phyloP scores from a whole-genome alignment of 1,139 yeast genomes.

The Pichia sp. region DNA sequence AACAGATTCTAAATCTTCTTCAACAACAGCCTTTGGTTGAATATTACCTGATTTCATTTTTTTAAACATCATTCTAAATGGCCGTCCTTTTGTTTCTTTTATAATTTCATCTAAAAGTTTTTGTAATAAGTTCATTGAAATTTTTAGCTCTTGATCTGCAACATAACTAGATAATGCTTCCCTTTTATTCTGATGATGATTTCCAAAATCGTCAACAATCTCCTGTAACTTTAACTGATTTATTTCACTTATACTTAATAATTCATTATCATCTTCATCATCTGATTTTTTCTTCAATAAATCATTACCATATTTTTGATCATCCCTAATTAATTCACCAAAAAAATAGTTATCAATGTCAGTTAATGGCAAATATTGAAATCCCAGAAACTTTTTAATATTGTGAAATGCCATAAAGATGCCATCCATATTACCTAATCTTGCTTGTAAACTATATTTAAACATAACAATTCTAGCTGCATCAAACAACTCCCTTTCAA shows the following conservation, averaged over 20 bases:
- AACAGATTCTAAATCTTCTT: background rate
- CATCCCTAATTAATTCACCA: slow-evolving; percentile 18
- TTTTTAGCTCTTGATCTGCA: slow-evolving; percentile 68
- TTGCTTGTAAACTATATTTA: slow-evolving; percentile 83
- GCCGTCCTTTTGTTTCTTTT: slow-evolving; percentile 24
- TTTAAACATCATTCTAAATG: slow-evolving; percentile 24
- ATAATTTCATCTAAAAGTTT: slow-evolving; percentile 41
- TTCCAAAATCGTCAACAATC: slow-evolving; percentile 24
- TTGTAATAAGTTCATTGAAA: slow-evolving; percentile 55
- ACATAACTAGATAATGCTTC: slow-evolving; percentile 40
- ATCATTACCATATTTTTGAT: slow-evolving; percentile 3
- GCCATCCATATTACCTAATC: slow-evolving; percentile 97
- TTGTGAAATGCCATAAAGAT: slow-evolving; percentile 90
- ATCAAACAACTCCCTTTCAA: slow-evolving; percentile 73
- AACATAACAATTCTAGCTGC: slow-evolving; percentile 68
- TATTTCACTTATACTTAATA: background rate
- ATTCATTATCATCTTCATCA: background rate
- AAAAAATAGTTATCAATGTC: slow-evolving; percentile 63
- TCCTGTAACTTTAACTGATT: slow-evolving; percentile 13
- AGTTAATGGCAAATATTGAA: slow-evolving; percentile 73
- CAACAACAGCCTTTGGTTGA: background rate
- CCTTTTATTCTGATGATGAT: slow-evolving; percentile 26
- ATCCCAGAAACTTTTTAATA: slow-evolving; percentile 74
- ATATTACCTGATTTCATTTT: background rate
- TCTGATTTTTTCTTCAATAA: slow-evolving; percentile 7